phyloP scores from a whole-genome alignment of 495 filamentous ascomycete species.

The Neurospora sp. region DNA sequence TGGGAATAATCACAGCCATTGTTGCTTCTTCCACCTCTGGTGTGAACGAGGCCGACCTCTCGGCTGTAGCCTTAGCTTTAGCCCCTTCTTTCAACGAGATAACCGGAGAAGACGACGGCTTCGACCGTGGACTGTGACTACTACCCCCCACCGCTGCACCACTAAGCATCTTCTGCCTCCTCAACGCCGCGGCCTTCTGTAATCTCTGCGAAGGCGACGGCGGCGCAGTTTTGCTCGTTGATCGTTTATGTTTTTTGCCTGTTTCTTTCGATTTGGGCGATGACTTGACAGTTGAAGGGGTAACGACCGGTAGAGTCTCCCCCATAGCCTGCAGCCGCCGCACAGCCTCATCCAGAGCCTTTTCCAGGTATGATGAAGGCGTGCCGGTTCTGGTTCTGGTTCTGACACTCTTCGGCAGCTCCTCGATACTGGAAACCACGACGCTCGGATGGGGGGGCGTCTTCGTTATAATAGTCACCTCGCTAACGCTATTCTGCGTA shows the following conservation, averaged over 20 bases:
- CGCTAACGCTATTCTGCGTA: neutral
- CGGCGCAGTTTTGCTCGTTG: neutral
- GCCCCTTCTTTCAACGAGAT: too few species aligned
- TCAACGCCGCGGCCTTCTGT: slow-evolving; percentile 6
- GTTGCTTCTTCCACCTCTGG: neutral
- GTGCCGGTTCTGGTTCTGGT: slow-evolving; percentile 3
- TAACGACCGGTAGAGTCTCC: neutral
- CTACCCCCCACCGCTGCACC: neutral
- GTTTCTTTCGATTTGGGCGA: neutral
- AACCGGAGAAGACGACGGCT: neutral
- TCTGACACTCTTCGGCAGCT: neutral
- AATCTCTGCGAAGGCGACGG: slow-evolving; percentile 12
- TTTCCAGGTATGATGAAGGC: slow-evolving; percentile 25
- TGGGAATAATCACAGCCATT: neutral
- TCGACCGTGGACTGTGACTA: neutral
- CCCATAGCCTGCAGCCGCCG: slow-evolving; percentile 24
- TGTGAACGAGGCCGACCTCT: too few species aligned
- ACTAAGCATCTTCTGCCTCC: slow-evolving; percentile 8
- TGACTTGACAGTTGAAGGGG: neutral
- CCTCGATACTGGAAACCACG: neutral
- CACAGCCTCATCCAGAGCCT: slow-evolving; percentile 27
- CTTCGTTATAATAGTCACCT: neutral
- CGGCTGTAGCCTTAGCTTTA: too few species aligned
- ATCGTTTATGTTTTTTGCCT: neutral
- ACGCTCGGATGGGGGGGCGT: neutral